A percentile compares a stretch with the other conserved stretches of the same genome.
phyloP scores from a whole-genome alignment of 2,329 filamentous ascomycete species.

The Ascosphaera acerosa region DNA sequence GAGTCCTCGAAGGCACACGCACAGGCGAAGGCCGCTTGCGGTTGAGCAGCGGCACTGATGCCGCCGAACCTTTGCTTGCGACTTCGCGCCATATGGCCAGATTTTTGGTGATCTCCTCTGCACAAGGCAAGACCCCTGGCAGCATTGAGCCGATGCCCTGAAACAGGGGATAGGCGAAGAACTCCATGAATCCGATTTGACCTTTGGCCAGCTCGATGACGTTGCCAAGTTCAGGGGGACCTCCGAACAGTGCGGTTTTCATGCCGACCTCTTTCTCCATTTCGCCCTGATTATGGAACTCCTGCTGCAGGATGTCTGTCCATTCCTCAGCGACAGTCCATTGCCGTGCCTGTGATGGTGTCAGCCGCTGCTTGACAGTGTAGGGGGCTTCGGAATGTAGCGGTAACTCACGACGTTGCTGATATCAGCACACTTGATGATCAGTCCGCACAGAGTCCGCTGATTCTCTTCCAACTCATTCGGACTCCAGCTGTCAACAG shows the following conservation, averaged over 20 bases:
- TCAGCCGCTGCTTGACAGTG: background rate
- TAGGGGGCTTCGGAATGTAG: slow-evolving; percentile 3
- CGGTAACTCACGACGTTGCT: slow-evolving; percentile 65
- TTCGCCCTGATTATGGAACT: slow-evolving; percentile 75
- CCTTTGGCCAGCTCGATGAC: slow-evolving; percentile 58
- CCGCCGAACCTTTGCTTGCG: no score
- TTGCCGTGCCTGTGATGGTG: slow-evolving; percentile 40
- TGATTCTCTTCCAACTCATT: slow-evolving; percentile 53
- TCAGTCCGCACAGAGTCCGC: slow-evolving; percentile 58
- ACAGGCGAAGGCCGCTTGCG: no score
- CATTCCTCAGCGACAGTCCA: slow-evolving; percentile 64
- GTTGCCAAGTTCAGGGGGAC: slow-evolving; percentile 58
- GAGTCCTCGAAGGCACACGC: no score
- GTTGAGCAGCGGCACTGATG: no score
- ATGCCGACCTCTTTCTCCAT: slow-evolving; percentile 83
- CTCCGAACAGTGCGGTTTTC: slow-evolving; percentile 58
- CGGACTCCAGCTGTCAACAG: slow-evolving; percentile 47
- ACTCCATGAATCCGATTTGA: slow-evolving; percentile 88
- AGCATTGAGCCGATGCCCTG: slow-evolving; percentile 66
- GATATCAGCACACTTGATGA: slow-evolving; percentile 97
- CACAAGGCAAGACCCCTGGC: slow-evolving; percentile 59
- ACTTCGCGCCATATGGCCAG: slow-evolving; percentile 37
- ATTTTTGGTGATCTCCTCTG: slow-evolving; percentile 58
- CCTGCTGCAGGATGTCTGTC: slow-evolving; percentile 85
- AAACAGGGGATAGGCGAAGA: slow-evolving; percentile 84